Evolutionary conservation across 495 filamentous ascomycete species (phyloP).

Genomic region (Cairneyella variabilis): DNA sequence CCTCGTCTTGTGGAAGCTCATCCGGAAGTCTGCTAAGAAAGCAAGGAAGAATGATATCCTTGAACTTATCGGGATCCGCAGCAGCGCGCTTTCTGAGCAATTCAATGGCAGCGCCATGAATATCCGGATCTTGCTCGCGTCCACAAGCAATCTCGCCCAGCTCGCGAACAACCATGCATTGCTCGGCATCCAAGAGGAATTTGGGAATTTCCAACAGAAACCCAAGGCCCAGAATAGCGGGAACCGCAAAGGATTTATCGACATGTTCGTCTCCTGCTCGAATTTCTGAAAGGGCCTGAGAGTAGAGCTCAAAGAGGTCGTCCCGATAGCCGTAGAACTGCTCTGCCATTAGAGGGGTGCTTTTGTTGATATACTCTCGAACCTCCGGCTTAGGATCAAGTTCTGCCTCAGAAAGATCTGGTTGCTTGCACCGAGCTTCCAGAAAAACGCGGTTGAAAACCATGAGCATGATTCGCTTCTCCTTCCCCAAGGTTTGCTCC

Average conservation of each 20-base stretch:
- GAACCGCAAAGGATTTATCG: constrained; percentile 4
- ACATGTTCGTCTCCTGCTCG: neutral
- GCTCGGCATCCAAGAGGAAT: constrained; percentile 12
- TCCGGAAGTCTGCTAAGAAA: constrained; percentile 16
- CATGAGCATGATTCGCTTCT: constrained; percentile 15
- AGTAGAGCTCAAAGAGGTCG: constrained; percentile 14
- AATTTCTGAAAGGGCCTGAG: constrained; percentile 5
- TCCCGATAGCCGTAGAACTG: constrained; percentile 7
- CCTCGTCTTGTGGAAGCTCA: neutral
- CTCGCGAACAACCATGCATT: constrained; percentile 12
- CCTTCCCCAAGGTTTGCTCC: neutral
- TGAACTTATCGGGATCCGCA: constrained; percentile 7
- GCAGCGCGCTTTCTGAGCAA: constrained; percentile 12
- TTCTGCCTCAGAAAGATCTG: too few species aligned
- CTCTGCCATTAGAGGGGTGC: neutral
- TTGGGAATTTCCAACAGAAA: constrained; percentile 6
- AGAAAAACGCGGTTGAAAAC: constrained; percentile 21
- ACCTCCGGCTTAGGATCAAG: too few species aligned
- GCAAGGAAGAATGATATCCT: constrained; percentile 9
- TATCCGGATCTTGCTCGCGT: neutral
- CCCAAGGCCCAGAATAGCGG: constrained; percentile 16
- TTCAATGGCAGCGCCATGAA: neutral
- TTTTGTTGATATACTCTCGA: neutral
- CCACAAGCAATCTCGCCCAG: constrained; percentile 8
- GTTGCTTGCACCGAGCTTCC: constrained; percentile 10